A percentile compares a stretch with the other conserved stretches of the same genome.
These are phyloP conservation scores for Trametes cinnabarina DNA, from an alignment of 768 basidiomycete genomes.

Conservation along the genomic window DNA sequence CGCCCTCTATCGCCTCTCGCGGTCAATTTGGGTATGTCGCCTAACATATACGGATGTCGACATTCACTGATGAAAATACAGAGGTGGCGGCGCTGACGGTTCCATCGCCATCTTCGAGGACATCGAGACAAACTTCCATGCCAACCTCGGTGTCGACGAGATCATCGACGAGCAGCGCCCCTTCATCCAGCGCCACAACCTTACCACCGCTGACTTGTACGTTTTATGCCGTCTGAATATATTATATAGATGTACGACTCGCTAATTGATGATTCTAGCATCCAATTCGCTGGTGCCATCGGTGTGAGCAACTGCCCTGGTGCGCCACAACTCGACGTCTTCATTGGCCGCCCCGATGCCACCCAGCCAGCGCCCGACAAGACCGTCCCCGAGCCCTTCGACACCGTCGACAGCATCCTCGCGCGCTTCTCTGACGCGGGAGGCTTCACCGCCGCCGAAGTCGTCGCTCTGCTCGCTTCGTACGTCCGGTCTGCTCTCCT, in stretches of 20 bases:
- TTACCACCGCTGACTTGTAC: conserved; percentile 25
- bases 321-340: conserved; percentile 28
- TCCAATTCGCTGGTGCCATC: conserved; percentile 32
- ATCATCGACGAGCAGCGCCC: conserved; percentile 24
- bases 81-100: conserved; percentile 28
- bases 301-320: conserved; percentile 31
- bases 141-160: conserved; percentile 27
- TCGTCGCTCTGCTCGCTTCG: conserved; percentile 27
- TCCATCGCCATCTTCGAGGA: conserved; percentile 24
- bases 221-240: background rate
- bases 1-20: conserved; percentile 5
- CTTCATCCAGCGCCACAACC: conserved; percentile 21
- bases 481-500: background rate
- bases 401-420: conserved; percentile 28
- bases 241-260: too few relatives aligned
- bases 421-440: conserved; percentile 26
- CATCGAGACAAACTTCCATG: conserved; percentile 26
- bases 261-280: conserved; percentile 7
- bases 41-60: background rate
- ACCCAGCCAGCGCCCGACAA: conserved; percentile 12
- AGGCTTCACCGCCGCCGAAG: conserved; percentile 23
- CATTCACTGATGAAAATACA: background rate
- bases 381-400: conserved; percentile 22
- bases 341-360: conserved; percentile 18
- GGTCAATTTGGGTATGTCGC: conserved; percentile 4